These are phyloP conservation scores for Eucalyptus leucophloia DNA, from an alignment of 345 rosid species.

Conservation along the genomic window DNA sequence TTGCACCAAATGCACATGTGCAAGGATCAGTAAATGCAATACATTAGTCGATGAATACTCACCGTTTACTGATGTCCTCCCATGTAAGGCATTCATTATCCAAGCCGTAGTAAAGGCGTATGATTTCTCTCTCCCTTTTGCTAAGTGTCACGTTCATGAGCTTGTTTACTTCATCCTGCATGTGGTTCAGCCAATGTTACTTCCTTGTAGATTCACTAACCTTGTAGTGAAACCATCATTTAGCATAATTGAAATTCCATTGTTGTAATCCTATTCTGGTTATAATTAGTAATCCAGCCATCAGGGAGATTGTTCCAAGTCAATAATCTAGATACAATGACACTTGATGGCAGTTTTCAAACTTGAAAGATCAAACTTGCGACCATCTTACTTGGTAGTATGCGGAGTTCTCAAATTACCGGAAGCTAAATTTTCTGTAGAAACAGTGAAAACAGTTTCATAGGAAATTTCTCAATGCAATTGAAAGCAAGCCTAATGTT, in stretches of 20 bases:
- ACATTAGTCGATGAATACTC: background rate
- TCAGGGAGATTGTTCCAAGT: background rate
- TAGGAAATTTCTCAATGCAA: background rate
- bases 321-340: background rate
- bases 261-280: background rate
- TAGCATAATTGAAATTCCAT: background rate
- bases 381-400: background rate
- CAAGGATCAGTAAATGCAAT: background rate
- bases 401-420: background rate
- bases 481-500: background rate
- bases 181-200: background rate
- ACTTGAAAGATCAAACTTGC: background rate
- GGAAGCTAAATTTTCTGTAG: background rate
- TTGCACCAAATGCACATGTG: background rate
- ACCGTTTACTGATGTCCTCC: conserved; percentile 98
- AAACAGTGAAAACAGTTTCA: background rate
- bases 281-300: background rate
- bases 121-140: conserved; percentile 72
- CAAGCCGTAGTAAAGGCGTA: conserved; percentile 76
- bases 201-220: background rate
- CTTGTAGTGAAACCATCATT: background rate
- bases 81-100: conserved; percentile 81
- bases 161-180: conserved; percentile 84
- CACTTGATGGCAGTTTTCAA: background rate
- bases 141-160: conserved; percentile 45